Base-by-base conservation (phyloP, 768 basidiomycete species). In the Boletus coccyginus region DNA sequence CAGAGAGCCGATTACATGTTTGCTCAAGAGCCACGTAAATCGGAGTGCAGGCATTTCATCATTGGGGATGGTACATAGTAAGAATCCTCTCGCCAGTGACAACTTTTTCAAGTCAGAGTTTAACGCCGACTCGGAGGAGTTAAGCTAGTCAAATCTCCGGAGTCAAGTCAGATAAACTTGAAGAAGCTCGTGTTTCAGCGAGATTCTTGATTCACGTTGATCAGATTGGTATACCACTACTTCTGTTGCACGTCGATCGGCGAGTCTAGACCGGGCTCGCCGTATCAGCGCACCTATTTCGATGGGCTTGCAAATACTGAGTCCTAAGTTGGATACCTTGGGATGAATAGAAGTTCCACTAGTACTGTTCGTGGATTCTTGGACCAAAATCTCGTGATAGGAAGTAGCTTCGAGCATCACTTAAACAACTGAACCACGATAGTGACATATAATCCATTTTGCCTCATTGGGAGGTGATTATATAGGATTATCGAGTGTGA, bases 1-100 rank as follows among this genome's bases (percentile, higher is more conserved):
- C 31, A 43, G 29, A 19, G 51, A 55, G 52, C 55, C 57, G 53
- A 66, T 68, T 65, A 68, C 63, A 65, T 53, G 36, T 56, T 53
- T 10, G 32, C 13, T 17, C 35, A 39, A 32, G 29, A 36, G 33
- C 13, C 56, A 57, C 58, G 60, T 62, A 67, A 62, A 44, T 58
- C 51, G 50, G 39, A 47, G 36, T 21, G 21, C 21, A 21, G 21
- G 21, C 21, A 21, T 21, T 21, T 21, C 21, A 21, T 21, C 21
- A 21, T 21, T 21, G 21, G 21, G 21, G 21, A 21, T 21, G 21
- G 21, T 21, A 21, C 21, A 50, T 29, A 47, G 11, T 29, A 48
- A 36, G 33, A 45, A 27, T 44, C 27, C 27, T 41, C 50, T 39
- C 31, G 50, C 17, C 29, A 48, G 21, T n/a, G 38, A 55, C 40